A percentile compares a stretch with the other conserved stretches of the same genome.
Evolutionary conservation across 345 rosid genomes (phyloP).

Genomic region (Lumnitzera racemosa): DNA sequence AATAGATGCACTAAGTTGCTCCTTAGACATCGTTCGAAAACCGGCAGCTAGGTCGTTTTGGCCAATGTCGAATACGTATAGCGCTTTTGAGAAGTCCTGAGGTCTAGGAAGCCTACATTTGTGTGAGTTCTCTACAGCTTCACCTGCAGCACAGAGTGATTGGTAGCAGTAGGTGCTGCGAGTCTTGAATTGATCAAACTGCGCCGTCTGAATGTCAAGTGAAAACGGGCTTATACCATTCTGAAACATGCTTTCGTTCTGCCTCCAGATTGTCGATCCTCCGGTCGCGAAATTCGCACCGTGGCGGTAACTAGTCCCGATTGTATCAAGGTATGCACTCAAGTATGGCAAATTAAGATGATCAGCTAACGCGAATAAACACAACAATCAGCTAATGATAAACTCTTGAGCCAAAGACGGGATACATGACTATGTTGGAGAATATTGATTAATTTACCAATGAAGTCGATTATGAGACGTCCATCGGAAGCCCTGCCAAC

Average conservation of each 20-base stretch:
- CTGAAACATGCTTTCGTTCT: constrained; percentile 59
- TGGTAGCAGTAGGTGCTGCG: constrained; percentile 40
- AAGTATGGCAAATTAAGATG: constrained; percentile 52
- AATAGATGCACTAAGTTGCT: constrained; percentile 52
- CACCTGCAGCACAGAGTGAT: neutral
- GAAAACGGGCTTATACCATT: constrained; percentile 79
- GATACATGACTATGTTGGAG: no score
- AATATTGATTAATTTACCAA: constrained; percentile 29
- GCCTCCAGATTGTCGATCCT: constrained; percentile 79
- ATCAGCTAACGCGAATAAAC: constrained; percentile 49
- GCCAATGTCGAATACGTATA: constrained; percentile 78
- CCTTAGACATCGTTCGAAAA: constrained; percentile 37
- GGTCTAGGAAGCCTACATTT: constrained; percentile 51
- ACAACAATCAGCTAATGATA: neutral
- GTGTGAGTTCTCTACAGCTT: neutral
- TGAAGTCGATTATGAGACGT: constrained; percentile 76
- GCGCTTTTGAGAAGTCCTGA: constrained; percentile 65
- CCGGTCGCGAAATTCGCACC: constrained; percentile 90
- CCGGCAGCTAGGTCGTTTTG: constrained; percentile 81
- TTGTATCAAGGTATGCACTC: constrained; percentile 71
- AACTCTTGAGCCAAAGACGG: no score
- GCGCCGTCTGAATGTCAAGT: constrained; percentile 80
- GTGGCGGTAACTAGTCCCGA: constrained; percentile 59
- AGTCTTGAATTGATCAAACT: constrained; percentile 61
- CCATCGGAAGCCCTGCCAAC: constrained; percentile 70